Evolutionary conservation across 2,329 filamentous ascomycete species (phyloP), one percentile per base, ranked within the genome.

Genomic region (Alternaria longipes): DNA sequence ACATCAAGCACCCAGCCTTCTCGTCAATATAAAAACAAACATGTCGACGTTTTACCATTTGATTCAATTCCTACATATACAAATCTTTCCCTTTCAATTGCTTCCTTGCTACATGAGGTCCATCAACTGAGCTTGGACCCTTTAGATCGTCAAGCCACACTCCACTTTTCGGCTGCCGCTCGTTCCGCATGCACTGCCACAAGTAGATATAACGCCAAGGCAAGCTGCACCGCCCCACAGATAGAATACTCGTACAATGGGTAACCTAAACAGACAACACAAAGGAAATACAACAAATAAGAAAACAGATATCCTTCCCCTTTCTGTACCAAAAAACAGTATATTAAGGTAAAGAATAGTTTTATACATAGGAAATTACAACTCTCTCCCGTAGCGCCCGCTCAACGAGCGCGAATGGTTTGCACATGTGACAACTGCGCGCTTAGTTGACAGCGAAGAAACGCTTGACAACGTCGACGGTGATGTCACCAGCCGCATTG

Each of bases 401-500:
- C 60, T 26, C 56, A 55, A 49, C 61, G 59, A 42, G 50, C 55
- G 14, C 44, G 18, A 28, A 49, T 30, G 7, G 24, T 30, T 46
- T n/a, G 28, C 16, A 24, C 3, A 16, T 20, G 41, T 16, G 11
- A 12, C 5, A 14, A n/a, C 26, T 45, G 9, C 6, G 32, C 8
- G 8, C 52, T 41, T 60, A 65, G 56, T 20, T 54, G 11, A 45
- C 32, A n/a, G 64, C 59, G 38, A 76, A 75, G 60, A 77, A 75
- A 9, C 67, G 64, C 62, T 65, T 63, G 46, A 77, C 52, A 32
- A 74, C 71, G 14, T 71, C 69, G 42, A 62, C 64, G 22, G 70
- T 70, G 32, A 76, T 65, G 41, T 77, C 70, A 40, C 76, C 76
- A 12, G 62, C 68, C 4, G 80, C 82, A 64, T 84, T 78, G 64